Percentiles rank a stretch among this genome's conserved stretches.
Conservation (phyloP, 2,329 filamentous ascomycete species). For the Phialophora verrucosa region DNA sequence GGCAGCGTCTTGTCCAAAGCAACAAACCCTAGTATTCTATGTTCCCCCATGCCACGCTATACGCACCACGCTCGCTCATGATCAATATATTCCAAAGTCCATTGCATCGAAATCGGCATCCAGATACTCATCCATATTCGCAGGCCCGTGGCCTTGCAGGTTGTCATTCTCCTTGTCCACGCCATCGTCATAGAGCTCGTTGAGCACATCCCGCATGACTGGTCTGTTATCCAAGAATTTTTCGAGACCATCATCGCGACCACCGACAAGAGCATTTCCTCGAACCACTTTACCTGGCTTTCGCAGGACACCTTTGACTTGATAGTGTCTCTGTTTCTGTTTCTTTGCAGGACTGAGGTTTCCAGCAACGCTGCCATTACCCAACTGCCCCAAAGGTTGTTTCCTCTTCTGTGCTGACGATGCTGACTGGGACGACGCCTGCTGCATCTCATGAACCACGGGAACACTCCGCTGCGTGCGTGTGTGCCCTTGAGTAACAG, state of each 20-base stretch:
- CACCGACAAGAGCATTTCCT: constrained; percentile 51
- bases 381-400: neutral
- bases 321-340: constrained; percentile 49
- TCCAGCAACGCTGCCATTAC: constrained; percentile 36
- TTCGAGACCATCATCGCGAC: constrained; percentile 36
- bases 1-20: neutral
- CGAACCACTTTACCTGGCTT: constrained; percentile 66
- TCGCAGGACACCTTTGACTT: constrained; percentile 25
- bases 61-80: neutral
- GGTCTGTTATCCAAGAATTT: constrained; percentile 69
- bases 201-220: constrained; percentile 76
- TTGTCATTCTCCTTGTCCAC: constrained; percentile 26
- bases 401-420: constrained; percentile 12
- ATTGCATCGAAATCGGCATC: constrained; percentile 31
- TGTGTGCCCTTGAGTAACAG: constrained; percentile 43
- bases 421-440: neutral
- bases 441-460: constrained; percentile 21
- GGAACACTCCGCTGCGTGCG: constrained; percentile 23
- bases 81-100: constrained; percentile 23
- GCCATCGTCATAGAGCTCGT: constrained; percentile 58
- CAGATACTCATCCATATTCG: constrained; percentile 29
- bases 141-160: neutral
- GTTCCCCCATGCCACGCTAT: neutral
- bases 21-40: neutral
- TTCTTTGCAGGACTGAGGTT: constrained; percentile 40